These are phyloP conservation scores for Phytophthora cactorum DNA, from an alignment of 352 stramenopile species.

Conservation along the genomic window DNA sequence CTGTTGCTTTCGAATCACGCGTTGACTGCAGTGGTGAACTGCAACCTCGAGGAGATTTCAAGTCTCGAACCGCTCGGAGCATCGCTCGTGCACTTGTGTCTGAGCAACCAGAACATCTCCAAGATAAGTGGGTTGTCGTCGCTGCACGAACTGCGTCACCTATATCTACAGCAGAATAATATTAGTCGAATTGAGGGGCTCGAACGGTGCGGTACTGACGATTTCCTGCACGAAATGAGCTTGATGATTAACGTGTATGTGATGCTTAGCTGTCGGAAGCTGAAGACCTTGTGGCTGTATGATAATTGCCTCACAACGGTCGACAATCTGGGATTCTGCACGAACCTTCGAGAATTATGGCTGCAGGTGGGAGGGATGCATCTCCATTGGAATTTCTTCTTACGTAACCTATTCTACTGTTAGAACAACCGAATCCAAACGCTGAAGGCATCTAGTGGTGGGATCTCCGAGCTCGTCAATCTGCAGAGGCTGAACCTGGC, in stretches of 20 bases:
- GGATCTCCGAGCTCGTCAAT: slow-evolving; percentile 70
- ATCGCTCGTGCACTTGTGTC: slow-evolving; percentile 80
- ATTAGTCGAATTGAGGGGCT: slow-evolving; percentile 85
- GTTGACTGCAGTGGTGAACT: slow-evolving; percentile 69
- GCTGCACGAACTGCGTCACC: slow-evolving; percentile 65
- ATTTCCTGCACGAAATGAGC: background rate
- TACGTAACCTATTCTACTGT: background rate
- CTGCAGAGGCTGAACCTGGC: slow-evolving; percentile 74
- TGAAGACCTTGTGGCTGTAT: slow-evolving; percentile 84
- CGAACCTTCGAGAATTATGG: slow-evolving; percentile 84
- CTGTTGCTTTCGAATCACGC: background rate
- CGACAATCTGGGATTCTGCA: slow-evolving; percentile 66
- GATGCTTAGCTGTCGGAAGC: slow-evolving; percentile 40
- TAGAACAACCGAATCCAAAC: slow-evolving; percentile 74
- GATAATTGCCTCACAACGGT: slow-evolving; percentile 69
- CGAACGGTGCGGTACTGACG: slow-evolving; percentile 42
- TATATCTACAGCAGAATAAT: slow-evolving; percentile 86
- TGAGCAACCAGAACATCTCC: slow-evolving; percentile 73
- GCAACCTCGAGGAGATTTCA: slow-evolving; percentile 54
- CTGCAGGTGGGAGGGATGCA: slow-evolving; percentile 51
- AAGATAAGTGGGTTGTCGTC: slow-evolving; percentile 56
- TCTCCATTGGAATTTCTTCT: background rate
- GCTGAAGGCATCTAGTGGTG: slow-evolving; percentile 39
- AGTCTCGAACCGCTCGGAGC: slow-evolving; percentile 56
- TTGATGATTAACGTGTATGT: background rate